Conservation (phyloP, 1,139 yeast species). For the Kodamaea suecica region DNA sequence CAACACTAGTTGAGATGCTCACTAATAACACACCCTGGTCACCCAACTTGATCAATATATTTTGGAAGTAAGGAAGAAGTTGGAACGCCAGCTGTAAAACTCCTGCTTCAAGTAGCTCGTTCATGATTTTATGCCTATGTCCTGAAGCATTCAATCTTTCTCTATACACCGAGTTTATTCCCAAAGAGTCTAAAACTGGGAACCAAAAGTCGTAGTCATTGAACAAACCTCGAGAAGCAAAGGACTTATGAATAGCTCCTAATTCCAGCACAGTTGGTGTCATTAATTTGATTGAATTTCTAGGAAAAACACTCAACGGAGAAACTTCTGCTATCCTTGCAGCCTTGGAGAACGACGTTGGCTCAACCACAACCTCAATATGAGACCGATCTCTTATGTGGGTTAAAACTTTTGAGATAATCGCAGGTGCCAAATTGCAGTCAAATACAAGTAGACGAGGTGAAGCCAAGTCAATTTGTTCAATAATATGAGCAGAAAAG, state of each 20-base stretch:
- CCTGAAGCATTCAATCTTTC: conserved; percentile 33
- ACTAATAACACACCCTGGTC: conserved; percentile 57
- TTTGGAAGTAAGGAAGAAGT: conserved; percentile 70
- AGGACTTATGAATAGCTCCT: conserved; percentile 48
- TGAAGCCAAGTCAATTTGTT: conserved; percentile 26
- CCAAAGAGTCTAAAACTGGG: conserved; percentile 62
- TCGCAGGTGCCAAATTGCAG: conserved; percentile 56
- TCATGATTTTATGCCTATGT: conserved; percentile 17
- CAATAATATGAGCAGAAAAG: conserved; percentile 37
- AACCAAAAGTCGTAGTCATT: conserved; percentile 70
- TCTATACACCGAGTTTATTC: conserved; percentile 48
- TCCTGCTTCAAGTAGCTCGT: conserved; percentile 43
- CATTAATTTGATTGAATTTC: conserved; percentile 37
- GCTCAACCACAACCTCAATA: conserved; percentile 56
- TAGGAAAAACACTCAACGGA: conserved; percentile 26
- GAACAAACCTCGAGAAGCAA: conserved; percentile 48
- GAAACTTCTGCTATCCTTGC: conserved; percentile 28
- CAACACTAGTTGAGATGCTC: conserved; percentile 26
- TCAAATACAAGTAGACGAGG: conserved; percentile 59
- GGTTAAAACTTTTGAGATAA: conserved; percentile 38
- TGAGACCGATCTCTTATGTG: conserved; percentile 9
- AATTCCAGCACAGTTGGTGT: conserved; percentile 74
- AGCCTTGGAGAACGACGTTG: conserved; percentile 70
- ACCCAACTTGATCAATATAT: conserved; percentile 66
- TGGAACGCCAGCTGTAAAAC: conserved; percentile 67